These are phyloP conservation scores for Stentor roeselii DNA, from an alignment of 73 alveolate genomes.

Conservation along the genomic window DNA sequence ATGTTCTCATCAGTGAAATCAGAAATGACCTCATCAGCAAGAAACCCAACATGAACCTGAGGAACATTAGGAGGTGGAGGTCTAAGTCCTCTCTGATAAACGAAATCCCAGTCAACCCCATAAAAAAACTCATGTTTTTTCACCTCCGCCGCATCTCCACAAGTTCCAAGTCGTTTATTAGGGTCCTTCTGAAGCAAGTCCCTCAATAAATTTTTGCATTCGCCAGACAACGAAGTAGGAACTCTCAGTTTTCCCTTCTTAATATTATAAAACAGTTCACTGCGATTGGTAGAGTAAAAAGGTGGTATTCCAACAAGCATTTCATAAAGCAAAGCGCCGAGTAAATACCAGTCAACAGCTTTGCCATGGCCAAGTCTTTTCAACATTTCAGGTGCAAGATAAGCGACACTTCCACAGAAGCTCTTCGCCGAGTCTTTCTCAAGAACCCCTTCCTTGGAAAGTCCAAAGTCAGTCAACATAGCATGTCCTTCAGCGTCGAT, in stretches of 20 bases:
- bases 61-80: conserved; percentile 24
- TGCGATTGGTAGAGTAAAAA: conserved; percentile 81
- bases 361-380: conserved; percentile 90
- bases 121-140: conserved; percentile 86
- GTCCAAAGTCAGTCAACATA: conserved; percentile 90
- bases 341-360: conserved; percentile 91
- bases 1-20: too few relatives aligned
- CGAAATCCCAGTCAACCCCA: conserved; percentile 89
- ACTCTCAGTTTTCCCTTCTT: conserved; percentile 67
- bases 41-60: too few relatives aligned
- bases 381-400: conserved; percentile 94
- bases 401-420: conserved; percentile 91
- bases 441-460: conserved; percentile 72
- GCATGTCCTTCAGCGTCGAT: conserved; percentile 92
- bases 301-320: conserved; percentile 95
- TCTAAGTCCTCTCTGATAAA: conserved; percentile 48
- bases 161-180: conserved; percentile 80
- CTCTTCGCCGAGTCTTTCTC: conserved; percentile 75
- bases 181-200: conserved; percentile 83
- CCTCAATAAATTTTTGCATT: conserved; percentile 46
- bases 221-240: conserved; percentile 72
- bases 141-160: conserved; percentile 75
- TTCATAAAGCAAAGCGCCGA: conserved; percentile 75
- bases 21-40: too few relatives aligned
- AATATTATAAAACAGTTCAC: conserved; percentile 78